Conservation (phyloP, 163 green algal genomes). For the Chloromonas sp. region DNA sequence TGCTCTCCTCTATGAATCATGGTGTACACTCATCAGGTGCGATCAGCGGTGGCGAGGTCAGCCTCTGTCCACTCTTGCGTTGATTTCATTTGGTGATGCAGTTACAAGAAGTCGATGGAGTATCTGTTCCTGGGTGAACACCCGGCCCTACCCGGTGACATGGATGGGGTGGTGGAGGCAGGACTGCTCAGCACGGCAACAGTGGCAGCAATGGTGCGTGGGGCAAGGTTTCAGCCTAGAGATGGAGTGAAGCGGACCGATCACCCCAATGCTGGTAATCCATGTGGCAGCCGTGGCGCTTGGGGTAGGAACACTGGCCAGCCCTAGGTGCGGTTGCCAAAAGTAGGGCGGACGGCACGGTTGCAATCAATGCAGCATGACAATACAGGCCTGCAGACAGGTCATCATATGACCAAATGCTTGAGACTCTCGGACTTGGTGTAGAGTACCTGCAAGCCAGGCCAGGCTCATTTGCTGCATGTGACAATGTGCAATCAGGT, state of each 20-base stretch:
- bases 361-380: too few species aligned
- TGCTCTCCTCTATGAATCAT: too few species aligned
- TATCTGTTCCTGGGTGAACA: slow-evolving; percentile 59
- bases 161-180: slow-evolving; percentile 43
- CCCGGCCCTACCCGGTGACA: slow-evolving; percentile 35
- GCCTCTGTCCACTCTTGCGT: too few species aligned
- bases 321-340: not conserved
- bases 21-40: too few species aligned
- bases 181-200: slow-evolving; percentile 30
- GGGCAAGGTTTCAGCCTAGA: not conserved
- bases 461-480: too few species aligned
- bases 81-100: not conserved
- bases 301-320: not conserved
- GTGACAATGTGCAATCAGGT: too few species aligned
- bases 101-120: slow-evolving; percentile 48
- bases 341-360: not conserved
- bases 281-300: not conserved
- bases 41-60: too few species aligned
- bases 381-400: too few species aligned
- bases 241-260: not conserved
- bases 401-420: too few species aligned
- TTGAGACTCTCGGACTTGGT: too few species aligned
- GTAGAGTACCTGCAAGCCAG: too few species aligned
- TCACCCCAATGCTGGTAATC: too few species aligned
- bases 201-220: slow-evolving; percentile 21